Evolutionary conservation across 257 asterid species (phyloP), one percentile per base, ranked within the genome.

Genomic region (Solanum lignicaule): DNA sequence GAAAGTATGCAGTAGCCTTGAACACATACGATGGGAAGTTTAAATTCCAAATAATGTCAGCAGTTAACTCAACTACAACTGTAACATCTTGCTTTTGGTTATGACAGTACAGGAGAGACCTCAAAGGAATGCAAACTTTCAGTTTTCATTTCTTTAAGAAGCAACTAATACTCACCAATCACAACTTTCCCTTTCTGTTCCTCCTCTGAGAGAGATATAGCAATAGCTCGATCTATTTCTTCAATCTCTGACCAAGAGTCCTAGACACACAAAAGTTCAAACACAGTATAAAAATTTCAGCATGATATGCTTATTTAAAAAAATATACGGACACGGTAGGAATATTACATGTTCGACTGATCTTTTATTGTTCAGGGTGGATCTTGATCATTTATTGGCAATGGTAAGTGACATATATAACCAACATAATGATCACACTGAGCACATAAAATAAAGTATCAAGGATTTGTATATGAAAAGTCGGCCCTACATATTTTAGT

Each of bases 161-260:
- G 68, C 69, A 48, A 82, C 43, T 48, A 82, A 58, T 36, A 88
- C 96, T 89, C 89, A 95, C 99, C 94, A 72, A 89, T 83, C 55
- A 89, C 88, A 79, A 91, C 72, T 88, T 90, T 92, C 69, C 92
- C 94, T 92, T 88, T 94, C 48, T 91, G 94, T 83, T 95, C 96
- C 89, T 93, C 98, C 87, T 95, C 98, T 69, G 93, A 91, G 88
- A 93, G 95, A 82, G 99, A 95, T 87, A 94, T 88, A 78, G 99
- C 98, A 94, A 96, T 95, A 81, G 98, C 98, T 76, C 90, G 93
- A 88, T 94, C 96, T 85, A 94, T 92, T 85, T 94, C 98, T 90
- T 94, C 99, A 86, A 88, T 89, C 90, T 95, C 99, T 39, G 93
- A 87, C 85, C 79, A 46, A 83, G 98, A 60, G 90, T 92, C 95